These are phyloP conservation scores for Sicyos edulis DNA, from an alignment of 306 rosid species.

Conservation along the genomic window DNA sequence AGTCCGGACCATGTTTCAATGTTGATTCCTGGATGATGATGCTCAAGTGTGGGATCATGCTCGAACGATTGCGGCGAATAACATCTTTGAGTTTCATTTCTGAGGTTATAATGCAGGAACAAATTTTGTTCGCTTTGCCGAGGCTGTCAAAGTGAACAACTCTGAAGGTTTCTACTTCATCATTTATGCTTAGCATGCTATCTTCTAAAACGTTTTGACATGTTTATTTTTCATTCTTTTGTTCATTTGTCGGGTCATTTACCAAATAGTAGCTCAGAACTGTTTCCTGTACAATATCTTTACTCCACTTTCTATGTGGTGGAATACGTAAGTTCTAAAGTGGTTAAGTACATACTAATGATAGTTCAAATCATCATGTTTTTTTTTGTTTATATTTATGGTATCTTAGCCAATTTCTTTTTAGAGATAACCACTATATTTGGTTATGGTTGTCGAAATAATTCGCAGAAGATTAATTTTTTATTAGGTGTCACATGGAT, in stretches of 20 bases:
- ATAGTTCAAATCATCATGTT: background rate
- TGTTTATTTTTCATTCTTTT: constrained; percentile 9
- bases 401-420: too few relatives aligned
- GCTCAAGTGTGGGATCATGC: background rate
- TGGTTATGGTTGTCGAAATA: background rate
- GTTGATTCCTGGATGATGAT: background rate
- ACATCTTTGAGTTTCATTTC: background rate
- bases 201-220: background rate
- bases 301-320: background rate
- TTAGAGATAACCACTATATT: too few relatives aligned
- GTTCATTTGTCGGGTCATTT: background rate
- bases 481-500: too few relatives aligned
- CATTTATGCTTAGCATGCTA: background rate
- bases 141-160: background rate
- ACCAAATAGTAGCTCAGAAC: background rate
- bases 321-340: background rate
- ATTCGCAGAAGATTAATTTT: too few relatives aligned
- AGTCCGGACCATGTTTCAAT: background rate
- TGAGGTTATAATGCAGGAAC: background rate
- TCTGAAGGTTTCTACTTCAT: background rate
- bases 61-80: background rate
- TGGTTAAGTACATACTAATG: too few relatives aligned
- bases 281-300: background rate
- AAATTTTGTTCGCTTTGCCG: background rate
- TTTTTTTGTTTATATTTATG: too few relatives aligned